Percentiles rank a stretch among this genome's conserved stretches.
phyloP scores from a whole-genome alignment of 2,329 filamentous ascomycete species.

The Penicillium sp. region DNA sequence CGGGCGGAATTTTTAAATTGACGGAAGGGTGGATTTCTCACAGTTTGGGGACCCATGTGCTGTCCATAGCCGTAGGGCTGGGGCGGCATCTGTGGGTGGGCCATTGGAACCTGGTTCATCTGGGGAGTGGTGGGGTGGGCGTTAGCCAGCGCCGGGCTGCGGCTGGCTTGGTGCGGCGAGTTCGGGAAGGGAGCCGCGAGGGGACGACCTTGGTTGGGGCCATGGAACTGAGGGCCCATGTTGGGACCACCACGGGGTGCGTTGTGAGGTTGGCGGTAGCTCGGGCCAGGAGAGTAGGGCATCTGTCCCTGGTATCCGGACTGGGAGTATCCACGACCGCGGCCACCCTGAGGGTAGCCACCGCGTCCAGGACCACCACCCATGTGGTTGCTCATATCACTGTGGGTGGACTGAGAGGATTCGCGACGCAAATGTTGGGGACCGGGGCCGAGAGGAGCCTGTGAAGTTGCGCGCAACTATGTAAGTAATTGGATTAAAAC shows the following conservation, averaged over 20 bases:
- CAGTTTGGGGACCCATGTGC: constrained; percentile 61
- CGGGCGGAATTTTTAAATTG: constrained; percentile 29
- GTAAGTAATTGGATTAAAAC: constrained; percentile 38
- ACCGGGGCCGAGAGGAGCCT: constrained; percentile 61
- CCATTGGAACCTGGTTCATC: constrained; percentile 70
- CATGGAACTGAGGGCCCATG: constrained; percentile 55
- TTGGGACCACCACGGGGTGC: constrained; percentile 52
- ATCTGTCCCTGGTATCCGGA: constrained; percentile 54
- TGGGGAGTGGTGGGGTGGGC: constrained; percentile 70
- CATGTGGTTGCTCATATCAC: constrained; percentile 66
- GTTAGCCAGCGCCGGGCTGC: constrained; percentile 66
- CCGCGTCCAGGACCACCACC: constrained; percentile 55
- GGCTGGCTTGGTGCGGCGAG: constrained; percentile 65
- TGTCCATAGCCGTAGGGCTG: constrained; percentile 59
- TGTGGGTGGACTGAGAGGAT: constrained; percentile 80
- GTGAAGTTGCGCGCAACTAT: constrained; percentile 68
- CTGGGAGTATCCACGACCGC: constrained; percentile 59
- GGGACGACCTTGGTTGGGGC: constrained; percentile 43
- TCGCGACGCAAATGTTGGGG: constrained; percentile 80
- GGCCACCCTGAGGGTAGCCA: constrained; percentile 55
- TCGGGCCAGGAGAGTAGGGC: constrained; percentile 56
- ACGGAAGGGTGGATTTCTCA: constrained; percentile 51
- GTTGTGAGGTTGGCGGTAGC: constrained; percentile 53
- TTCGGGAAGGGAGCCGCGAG: constrained; percentile 54
- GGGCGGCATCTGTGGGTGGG: constrained; percentile 63